Base-by-base conservation (phyloP, 164 flowering plant genomes). In the Tetrastigma voinierianum region DNA sequence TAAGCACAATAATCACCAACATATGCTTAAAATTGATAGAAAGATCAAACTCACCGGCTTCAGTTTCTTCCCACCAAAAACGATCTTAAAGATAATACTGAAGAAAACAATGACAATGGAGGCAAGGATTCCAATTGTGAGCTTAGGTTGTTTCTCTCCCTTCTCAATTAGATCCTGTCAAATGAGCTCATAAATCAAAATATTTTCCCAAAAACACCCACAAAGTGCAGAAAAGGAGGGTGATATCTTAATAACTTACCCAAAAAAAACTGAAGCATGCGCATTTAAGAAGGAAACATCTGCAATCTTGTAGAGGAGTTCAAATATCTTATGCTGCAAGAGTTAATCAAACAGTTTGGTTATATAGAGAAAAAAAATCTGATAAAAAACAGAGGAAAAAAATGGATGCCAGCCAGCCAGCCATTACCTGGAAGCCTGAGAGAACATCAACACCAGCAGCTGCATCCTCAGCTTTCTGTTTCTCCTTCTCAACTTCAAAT, bases 61-160 rank as follows among this genome's bases (percentile, higher is more conserved):
- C 16, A 76, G 75, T 78, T 93, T 93, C 81, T 93, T 94, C 69
- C 96, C 96, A 20, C 97, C 97, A 64, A 90, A 90, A 21, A 94
- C 54, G 62, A 91, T 54, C 82, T 74, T 87, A 12, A 76, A 72
- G 24, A 94, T 20, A 53, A 85, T 13, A 0, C 90, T 76, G 56
- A 87, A 44, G 65, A 90, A 23, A 10, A 88, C 75, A 20, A 90
- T 75, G 18, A 81, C 69, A 21, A 87, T 49, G 2, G 97, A 74
- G 49, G 80, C 82, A 19, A 94, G 74, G 65, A 84, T 68, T 51
- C 95, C 91, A 62, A 94, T 80, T 0, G 96, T 87, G 53, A 90
- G 20, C 65, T 85, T 90, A 18, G 98, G 89, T 73, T 94, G 97
- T 48, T 79, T 85, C 75, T 94, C 96, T 61, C 81, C 98, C 81